phyloP scores from a whole-genome alignment of 2,329 filamentous ascomycete species.

The Ascochyta koolunga region DNA sequence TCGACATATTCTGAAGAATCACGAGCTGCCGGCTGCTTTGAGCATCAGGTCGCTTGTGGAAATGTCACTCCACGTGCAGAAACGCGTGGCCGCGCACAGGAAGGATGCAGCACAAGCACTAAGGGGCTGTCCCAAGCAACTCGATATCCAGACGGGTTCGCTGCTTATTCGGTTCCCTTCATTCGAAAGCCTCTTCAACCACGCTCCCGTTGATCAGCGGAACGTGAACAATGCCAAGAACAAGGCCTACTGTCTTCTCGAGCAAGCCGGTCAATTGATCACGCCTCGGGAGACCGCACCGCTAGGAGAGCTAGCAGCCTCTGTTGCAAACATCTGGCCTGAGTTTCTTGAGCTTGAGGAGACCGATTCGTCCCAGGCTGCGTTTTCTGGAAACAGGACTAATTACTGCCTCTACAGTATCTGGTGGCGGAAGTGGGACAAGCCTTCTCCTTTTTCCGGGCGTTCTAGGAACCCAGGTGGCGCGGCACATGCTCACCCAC shows the following conservation, averaged over 20 bases:
- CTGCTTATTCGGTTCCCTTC: constrained; percentile 40
- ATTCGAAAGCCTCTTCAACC: constrained; percentile 24
- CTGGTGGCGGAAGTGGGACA: constrained; percentile 33
- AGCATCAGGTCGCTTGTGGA: constrained; percentile 64
- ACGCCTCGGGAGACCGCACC: constrained; percentile 54
- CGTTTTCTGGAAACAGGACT: constrained; percentile 6
- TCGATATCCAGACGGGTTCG: constrained; percentile 48
- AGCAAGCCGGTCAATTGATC: constrained; percentile 57
- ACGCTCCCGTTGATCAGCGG: constrained; percentile 19
- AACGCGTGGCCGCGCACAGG: constrained; percentile 58
- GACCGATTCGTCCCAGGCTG: background rate
- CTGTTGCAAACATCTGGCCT: constrained; percentile 52
- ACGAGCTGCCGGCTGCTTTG: constrained; percentile 72
- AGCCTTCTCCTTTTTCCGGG: constrained; percentile 21
- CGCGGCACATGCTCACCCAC: constrained; percentile 7
- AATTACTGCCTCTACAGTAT: constrained; percentile 29
- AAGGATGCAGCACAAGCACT: constrained; percentile 63
- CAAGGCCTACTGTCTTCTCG: constrained; percentile 53
- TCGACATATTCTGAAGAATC: constrained; percentile 65
- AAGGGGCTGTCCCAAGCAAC: constrained; percentile 53
- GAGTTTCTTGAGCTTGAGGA: constrained; percentile 16
- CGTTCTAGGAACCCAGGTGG: background rate
- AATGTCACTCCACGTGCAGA: constrained; percentile 54
- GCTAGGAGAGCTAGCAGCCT: constrained; percentile 51
- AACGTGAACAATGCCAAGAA: constrained; percentile 31